Base-by-base conservation (phyloP, 306 rosid genomes). In the Vicia villosa region DNA sequence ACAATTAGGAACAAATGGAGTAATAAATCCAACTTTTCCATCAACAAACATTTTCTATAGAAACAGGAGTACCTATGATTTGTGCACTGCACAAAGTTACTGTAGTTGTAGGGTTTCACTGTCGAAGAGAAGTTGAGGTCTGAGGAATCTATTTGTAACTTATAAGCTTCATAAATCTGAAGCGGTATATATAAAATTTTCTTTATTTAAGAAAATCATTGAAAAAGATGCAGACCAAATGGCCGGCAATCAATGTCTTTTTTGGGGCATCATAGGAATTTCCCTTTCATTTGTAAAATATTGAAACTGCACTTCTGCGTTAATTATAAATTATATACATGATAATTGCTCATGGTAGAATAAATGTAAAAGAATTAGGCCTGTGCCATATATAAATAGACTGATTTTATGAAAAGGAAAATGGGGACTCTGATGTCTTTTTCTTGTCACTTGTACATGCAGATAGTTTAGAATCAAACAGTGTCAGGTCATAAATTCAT, bases 341-440 rank as follows among this genome's bases (percentile, higher is more conserved):
- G 22, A 34, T 59, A 40, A 60, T 56, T 54, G 52, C 7, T 61
- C 14, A 17, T 60, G 34, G 28, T 38, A 13, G 42, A 20, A 47
- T 61, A 75, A 24, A 36, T 15, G 34, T 30, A 66, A 51, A 56
- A 41, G 60, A 51, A 61, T 50, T 65, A 28, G 69, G n/a, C 61
- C 7, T 19, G 54, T 49, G 6, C 66, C 46, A 30, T 66, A 24
- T 61, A 62, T 72, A 36, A 45, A 71, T 59, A 21, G 13, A 15
- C 15, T 16, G 15, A 6, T 17, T 69, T 20, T 38, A 19, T 12
- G 3, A 11, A 14, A 61, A 54, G 14, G 10, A 14, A 70, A 62
- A 10, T 47, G 22, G 15, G 21, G 40, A 32, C 52, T 65, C 50
- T 70, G 47, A 75, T 59, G n/a, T 17, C 10, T 16, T 10, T 58